Conservation (phyloP, 2,329 filamentous ascomycete species). For the Microdochium trichocladiopsis region DNA sequence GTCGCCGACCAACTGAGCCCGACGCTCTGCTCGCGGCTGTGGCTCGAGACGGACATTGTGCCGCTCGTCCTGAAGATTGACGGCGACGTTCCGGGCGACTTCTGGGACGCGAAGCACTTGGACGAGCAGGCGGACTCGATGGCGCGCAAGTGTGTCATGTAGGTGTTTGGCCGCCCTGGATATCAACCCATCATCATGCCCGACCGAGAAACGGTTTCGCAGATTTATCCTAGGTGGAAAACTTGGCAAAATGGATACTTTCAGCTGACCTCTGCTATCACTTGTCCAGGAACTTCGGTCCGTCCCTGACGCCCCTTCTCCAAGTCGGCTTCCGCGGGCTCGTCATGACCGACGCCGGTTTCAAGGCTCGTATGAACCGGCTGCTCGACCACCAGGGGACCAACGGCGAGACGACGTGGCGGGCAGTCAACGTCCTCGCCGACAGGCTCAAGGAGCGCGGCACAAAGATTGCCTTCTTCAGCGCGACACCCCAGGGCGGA, state of each 20-base stretch:
- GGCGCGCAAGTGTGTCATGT: conserved; percentile 72
- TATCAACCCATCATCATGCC: conserved; percentile 3
- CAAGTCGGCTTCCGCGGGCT: conserved; percentile 60
- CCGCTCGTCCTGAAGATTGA: conserved; percentile 56
- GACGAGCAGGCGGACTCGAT: conserved; percentile 80
- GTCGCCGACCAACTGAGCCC: conserved; percentile 55
- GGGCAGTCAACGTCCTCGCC: conserved; percentile 55
- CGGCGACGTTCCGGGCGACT: conserved; percentile 28
- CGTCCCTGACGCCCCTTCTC: conserved; percentile 61
- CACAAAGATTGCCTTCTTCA: conserved; percentile 71
- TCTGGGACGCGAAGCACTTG: conserved; percentile 51
- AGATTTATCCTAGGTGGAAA: no score
- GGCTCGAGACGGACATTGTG: conserved; percentile 71
- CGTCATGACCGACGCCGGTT: conserved; percentile 64
- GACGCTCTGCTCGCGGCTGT: conserved; percentile 61
- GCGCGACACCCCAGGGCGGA: conserved; percentile 73
- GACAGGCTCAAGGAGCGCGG: conserved; percentile 55
- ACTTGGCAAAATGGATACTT: background rate
- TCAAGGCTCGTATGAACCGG: conserved; percentile 50
- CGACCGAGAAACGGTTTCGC: conserved; percentile 4
- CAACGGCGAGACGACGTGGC: conserved; percentile 57
- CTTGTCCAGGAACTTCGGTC: conserved; percentile 71
- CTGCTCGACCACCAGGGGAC: conserved; percentile 54
- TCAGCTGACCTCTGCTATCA: no score
- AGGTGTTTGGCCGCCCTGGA: no score